Base-by-base conservation (phyloP, 345 rosid species). In the Ceriops decandra region DNA sequence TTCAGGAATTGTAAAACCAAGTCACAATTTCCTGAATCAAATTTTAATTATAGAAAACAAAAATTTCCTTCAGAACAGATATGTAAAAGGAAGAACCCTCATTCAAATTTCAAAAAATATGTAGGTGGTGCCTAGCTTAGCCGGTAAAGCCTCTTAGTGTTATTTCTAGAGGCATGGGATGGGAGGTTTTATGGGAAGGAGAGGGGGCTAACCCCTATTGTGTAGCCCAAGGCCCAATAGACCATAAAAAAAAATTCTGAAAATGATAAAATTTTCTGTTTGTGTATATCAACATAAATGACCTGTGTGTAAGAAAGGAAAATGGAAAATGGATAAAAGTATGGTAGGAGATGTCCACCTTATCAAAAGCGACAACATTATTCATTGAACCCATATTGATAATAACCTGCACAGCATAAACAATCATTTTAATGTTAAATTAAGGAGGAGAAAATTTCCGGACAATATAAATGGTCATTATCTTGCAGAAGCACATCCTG, bases 321-420 rank as follows among this genome's bases (percentile, higher is more conserved):
- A 46, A 13, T 27, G 16, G 20, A 16, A 19, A 21, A 10, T 31
- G 21, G 21, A 69, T 10, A 20, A 69, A 31, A 15, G 61, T 17
- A 42, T 10, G 67, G 38, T 21, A 31, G 36, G 57, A 60, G 60
- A 32, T 63, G 52, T 54, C n/a, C 77, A 93, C 96, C 93, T 95
- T 76, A 52, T 95, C 95, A 76, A 95, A 90, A 67, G 90, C 69
- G 58, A 88, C 66, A 67, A 91, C 78, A 51, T 86, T 86, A 69
- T 86, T 87, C 99, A 95, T 91, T 61, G 82, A 85, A 77, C 95
- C 79, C 72, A 87, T 66, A 79, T 81, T 90, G 76, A 91, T 72
- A 63, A 95, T 87, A 78, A 91, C 95, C 99, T 90, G 88, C 69
- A 57, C 60, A 73, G 51, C 21, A 62, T 30, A 47, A 22, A 57